These are phyloP conservation scores for Clavariopsis aquatica DNA, from an alignment of 495 filamentous ascomycete species.

Conservation along the genomic window DNA sequence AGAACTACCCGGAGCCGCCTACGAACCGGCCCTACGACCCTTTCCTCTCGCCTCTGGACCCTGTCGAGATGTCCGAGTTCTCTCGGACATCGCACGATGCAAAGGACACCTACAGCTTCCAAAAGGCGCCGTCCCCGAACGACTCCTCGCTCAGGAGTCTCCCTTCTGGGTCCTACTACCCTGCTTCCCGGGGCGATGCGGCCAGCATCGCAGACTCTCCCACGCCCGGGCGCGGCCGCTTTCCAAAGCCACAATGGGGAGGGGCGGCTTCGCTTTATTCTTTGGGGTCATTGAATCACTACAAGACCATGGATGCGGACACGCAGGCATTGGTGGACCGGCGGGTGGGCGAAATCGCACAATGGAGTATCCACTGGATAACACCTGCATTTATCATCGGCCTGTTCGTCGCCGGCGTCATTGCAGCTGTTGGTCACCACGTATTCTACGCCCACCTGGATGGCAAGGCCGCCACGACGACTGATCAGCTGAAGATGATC, in stretches of 20 bases:
- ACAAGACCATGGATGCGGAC: conserved; percentile 29
- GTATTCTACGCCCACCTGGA: conserved; percentile 44
- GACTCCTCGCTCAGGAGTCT: not conserved
- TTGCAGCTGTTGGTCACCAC: conserved; percentile 46
- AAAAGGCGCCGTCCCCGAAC: not conserved
- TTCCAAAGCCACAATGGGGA: not conserved
- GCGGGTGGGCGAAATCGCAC: conserved; percentile 31
- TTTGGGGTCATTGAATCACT: conserved; percentile 6
- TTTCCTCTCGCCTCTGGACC: conserved; percentile 29
- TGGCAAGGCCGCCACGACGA: conserved; percentile 42
- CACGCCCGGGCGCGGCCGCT: not conserved
- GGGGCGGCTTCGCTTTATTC: conserved; percentile 7
- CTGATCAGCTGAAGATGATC: conserved; percentile 44
- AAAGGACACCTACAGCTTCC: not conserved
- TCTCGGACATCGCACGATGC: not conserved
- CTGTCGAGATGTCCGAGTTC: conserved; percentile 32
- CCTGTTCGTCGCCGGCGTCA: conserved; percentile 42
- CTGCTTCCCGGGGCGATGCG: not conserved
- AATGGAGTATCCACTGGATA: conserved; percentile 48
- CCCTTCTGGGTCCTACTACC: conserved; percentile 3
- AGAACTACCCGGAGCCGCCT: conserved; percentile 4
- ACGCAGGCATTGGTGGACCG: conserved; percentile 30
- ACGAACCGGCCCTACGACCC: conserved; percentile 33
- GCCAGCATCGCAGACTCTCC: not conserved
- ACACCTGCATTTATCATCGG: conserved; percentile 43